Evolutionary conservation across 176 grass and related monocot species (phyloP), one percentile per base, ranked within the genome.

Genomic region (Musa schizocarpa): DNA sequence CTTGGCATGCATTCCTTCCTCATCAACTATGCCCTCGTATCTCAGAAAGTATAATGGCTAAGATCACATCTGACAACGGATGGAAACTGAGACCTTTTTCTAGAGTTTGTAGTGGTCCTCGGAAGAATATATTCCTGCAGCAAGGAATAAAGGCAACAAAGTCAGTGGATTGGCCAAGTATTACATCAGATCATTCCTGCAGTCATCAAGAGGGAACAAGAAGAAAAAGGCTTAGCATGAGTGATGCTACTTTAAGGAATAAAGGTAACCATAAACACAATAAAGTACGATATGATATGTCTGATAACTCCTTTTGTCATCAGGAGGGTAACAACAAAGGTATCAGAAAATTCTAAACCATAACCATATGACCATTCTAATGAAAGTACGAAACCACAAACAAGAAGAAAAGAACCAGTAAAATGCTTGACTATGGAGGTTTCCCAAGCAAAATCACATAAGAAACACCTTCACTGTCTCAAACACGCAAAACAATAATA

Each of bases 61-160:
- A 61, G 16, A 19, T 61, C 8, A 62, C 4, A 8, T 17, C 14
- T 22, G 8, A n/a, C 2, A 9, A 2, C 17, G 9, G 9, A 4
- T 65, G 26, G 21, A 65, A 26, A 12, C 63, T 13, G 7, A 65
- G 9, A 65, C 23, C 24, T 26, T 26, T 4, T 11, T 9, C 4
- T 65, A 12, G 8, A 65, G 23, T 1, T 43, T 65, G 23, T 20
- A 65, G 23, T 23, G 20, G 62, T 24, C 21, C 63, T 65, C 34
- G 0, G 34, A 65, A 21, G 34, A 70, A 70, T 70, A 70, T 21
- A 70, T 70, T 22, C 68, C 68, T 16, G 63, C 2, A 48, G 48
- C 68, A 51, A 70, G 17, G 68, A 70, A 70, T 70, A 70, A 70
- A 70, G 68, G 34, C 48, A 70, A n/a, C 34, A 51, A 70, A n/a